A percentile compares a stretch with the other conserved stretches of the same genome.
Evolutionary conservation across 2,329 filamentous ascomycete genomes (phyloP).

Genomic region (Ilyonectria sp.): DNA sequence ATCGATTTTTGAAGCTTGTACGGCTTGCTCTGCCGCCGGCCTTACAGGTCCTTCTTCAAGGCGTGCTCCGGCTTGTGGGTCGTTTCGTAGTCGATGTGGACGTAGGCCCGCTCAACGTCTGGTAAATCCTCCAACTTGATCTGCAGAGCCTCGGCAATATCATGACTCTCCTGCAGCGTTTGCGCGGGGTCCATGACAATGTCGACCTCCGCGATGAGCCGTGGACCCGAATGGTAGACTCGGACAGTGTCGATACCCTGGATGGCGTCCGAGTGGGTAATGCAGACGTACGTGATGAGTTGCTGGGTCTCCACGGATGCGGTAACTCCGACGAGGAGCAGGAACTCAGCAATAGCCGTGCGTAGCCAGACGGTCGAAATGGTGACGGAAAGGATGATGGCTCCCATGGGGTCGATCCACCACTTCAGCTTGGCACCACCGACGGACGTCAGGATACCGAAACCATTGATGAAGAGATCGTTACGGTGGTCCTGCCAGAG

Average conservation of each 20-base stretch:
- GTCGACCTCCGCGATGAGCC: conserved; percentile 95
- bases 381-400: conserved; percentile 84
- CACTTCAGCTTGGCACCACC: conserved; percentile 89
- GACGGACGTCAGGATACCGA: conserved; percentile 92
- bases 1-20: conserved; percentile 8
- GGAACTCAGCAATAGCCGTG: conserved; percentile 90
- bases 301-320: conserved; percentile 90
- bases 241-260: conserved; percentile 94
- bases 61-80: conserved; percentile 91
- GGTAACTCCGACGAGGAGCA: conserved; percentile 90
- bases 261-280: conserved; percentile 90
- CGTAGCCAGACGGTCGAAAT: conserved; percentile 87
- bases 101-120: conserved; percentile 93
- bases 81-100: conserved; percentile 98
- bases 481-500: conserved; percentile 98
- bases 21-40: conserved; percentile 26
- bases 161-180: conserved; percentile 85
- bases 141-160: conserved; percentile 94
- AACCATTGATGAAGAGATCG: conserved; percentile 96
- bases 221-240: conserved; percentile 90
- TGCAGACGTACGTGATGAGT: conserved; percentile 91
- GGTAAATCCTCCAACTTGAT: conserved; percentile 94
- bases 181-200: conserved; percentile 89
- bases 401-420: conserved; percentile 97
- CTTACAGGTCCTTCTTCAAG: conserved; percentile 73